Conservation (phyloP, 2,329 filamentous ascomycete species). For the Pseudogymnoascus sp. region DNA sequence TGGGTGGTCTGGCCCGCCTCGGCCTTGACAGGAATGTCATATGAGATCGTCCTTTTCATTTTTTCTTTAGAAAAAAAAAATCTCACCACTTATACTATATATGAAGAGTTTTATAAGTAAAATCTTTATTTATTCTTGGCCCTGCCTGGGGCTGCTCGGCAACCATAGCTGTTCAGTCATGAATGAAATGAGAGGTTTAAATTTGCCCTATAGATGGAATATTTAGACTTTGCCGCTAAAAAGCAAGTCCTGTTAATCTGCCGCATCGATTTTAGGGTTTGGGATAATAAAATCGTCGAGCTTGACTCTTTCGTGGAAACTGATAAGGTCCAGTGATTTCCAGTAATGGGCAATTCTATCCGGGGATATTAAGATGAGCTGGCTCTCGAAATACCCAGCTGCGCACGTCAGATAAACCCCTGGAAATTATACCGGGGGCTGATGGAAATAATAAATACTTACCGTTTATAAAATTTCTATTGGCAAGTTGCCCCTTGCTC, state of each 20-base stretch:
- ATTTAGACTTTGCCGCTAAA: background rate
- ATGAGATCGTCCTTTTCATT: background rate
- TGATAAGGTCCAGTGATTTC: conserved; percentile 56
- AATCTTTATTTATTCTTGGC: background rate
- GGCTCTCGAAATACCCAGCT: conserved; percentile 69
- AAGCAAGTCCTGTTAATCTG: background rate
- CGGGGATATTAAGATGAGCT: conserved; percentile 72
- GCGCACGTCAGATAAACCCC: conserved; percentile 4
- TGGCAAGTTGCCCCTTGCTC: conserved; percentile 72
- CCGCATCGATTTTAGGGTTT: background rate
- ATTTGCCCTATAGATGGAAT: background rate
- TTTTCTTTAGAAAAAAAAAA: background rate
- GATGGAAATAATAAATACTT: conserved; percentile 30
- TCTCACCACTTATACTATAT: background rate
- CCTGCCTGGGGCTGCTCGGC: no score
- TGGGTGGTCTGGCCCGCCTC: background rate
- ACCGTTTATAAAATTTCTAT: conserved; percentile 65
- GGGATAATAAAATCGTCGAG: conserved; percentile 43
- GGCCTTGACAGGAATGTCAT: background rate
- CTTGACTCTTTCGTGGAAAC: conserved; percentile 53
- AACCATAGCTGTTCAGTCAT: background rate
- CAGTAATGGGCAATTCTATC: conserved; percentile 76
- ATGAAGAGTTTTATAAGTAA: background rate
- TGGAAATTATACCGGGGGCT: background rate
- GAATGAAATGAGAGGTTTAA: background rate